Evolutionary conservation across 192 early-diverging fungal genomes (phyloP), one percentile per base, ranked within the genome.

Genomic region (Coemansia erecta): DNA sequence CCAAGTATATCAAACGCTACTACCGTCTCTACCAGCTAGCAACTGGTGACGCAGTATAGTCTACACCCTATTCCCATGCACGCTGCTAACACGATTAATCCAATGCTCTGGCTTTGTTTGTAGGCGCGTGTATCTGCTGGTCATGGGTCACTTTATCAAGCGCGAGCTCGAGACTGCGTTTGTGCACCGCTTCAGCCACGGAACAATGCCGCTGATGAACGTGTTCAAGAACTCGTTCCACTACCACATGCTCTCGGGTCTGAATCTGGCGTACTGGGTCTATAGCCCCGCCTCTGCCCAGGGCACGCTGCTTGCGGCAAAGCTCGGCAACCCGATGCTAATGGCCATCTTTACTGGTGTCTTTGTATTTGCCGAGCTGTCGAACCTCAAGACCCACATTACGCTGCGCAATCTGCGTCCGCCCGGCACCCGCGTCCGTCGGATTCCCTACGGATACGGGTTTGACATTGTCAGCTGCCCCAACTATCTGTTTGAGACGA

Each of bases 221-320:
- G 77, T 98, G 13, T 92, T 95, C 60, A 98, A 96, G 74, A 98
- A 98, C 80, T 94, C 90, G 52, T 83, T 83, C 39, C 94, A 98
- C 67, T 98, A 98, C 78, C 92, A 93, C 83, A 58, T 95, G 40
- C 74, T 96, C 9, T 87, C 88, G 21, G 95, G 94, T 18, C 51
- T 95, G 49, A 85, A 90, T 35, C 72, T 96, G 39, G 94, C 90
- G 19, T 94, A 87, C 75, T 90, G 88, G 81, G 66, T 95, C 26
- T 96, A 98, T 82, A 83, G 86, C 28, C 94, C 95, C 0, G 87
- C 86, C 71, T 74, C 80, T 40, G 83, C 80, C 3, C 82, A 88
- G 13, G 77, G 68, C 24, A 64, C 58, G 6, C 58, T 64, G 28
- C 65, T 66, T 15, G 72, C 68, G 18, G 68, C 72, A 26, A 64